phyloP scores from a whole-genome alignment of 331 rosid species.

The Prunus yedoensis region DNA sequence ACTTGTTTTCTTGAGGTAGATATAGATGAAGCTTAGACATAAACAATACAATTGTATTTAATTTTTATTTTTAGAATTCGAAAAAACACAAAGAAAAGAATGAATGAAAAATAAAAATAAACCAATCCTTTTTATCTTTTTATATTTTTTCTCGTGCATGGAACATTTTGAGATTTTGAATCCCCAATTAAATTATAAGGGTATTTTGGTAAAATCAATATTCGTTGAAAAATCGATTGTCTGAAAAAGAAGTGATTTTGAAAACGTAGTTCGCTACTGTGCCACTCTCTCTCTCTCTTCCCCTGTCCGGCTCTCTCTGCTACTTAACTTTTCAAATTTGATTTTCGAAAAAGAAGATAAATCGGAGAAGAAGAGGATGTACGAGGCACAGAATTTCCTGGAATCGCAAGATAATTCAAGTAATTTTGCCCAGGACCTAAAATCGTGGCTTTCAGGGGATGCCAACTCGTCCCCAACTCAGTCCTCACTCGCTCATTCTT shows the following conservation, averaged over 20 bases:
- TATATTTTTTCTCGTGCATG: too few species aligned
- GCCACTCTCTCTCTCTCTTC: neutral
- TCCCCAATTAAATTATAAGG: neutral
- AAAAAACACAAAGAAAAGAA: too few species aligned
- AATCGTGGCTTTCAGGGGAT: conserved; percentile 75
- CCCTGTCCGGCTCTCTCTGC: too few species aligned
- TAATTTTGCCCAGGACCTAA: conserved; percentile 51
- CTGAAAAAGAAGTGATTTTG: neutral
- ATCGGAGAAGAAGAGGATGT: conserved; percentile 30
- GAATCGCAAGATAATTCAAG: conserved; percentile 56
- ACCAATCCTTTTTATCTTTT: too few species aligned
- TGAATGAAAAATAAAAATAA: too few species aligned
- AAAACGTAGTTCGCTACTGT: neutral
- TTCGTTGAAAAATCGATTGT: conserved; percentile 10
- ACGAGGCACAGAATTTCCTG: conserved; percentile 53
- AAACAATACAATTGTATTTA: too few species aligned
- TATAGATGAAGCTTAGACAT: too few species aligned
- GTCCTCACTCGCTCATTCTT: conserved; percentile 37
- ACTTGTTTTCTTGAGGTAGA: neutral
- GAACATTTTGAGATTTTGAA: too few species aligned
- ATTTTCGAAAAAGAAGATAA: neutral
- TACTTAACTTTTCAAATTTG: neutral
- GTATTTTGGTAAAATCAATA: neutral
- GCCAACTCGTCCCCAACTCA: conserved; percentile 46
- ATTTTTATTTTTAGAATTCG: too few species aligned